Conservation (phyloP, 1,284 basidiomycete species). For the Volvariella volvacea region DNA sequence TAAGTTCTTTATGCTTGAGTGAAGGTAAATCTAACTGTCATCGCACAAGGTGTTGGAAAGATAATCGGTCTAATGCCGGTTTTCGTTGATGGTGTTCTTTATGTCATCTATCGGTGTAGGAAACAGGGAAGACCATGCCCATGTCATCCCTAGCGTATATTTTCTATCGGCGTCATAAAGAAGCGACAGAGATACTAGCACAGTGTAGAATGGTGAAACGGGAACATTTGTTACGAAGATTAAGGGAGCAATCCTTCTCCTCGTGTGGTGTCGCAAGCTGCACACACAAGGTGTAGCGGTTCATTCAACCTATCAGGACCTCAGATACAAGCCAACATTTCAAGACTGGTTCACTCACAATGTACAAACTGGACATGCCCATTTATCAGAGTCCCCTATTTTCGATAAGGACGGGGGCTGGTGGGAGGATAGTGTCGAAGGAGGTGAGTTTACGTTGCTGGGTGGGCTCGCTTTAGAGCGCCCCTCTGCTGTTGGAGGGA, state of each 20-base stretch:
- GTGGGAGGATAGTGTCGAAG: not conserved
- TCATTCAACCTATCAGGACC: constrained; percentile 40
- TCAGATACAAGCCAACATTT: constrained; percentile 3
- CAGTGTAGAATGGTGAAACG: too few relatives aligned
- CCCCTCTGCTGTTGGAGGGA: not conserved
- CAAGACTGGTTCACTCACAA: constrained; percentile 30
- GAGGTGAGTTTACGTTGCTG: constrained; percentile 1
- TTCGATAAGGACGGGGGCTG: constrained; percentile 1
- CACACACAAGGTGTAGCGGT: constrained; percentile 41
- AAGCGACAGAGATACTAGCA: too few relatives aligned
- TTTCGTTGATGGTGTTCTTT: too few relatives aligned
- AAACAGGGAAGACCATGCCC: too few relatives aligned
- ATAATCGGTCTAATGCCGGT: too few relatives aligned
- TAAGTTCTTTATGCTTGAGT: not conserved
- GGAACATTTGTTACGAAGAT: too few relatives aligned
- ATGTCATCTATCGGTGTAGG: too few relatives aligned
- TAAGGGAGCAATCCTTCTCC: constrained; percentile 17
- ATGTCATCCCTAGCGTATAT: too few relatives aligned
- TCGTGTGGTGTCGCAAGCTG: constrained; percentile 36
- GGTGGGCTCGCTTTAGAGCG: not conserved
- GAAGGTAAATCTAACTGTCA: not conserved
- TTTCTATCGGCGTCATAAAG: too few relatives aligned
- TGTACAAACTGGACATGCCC: constrained; percentile 50
- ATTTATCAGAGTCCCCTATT: constrained; percentile 13
- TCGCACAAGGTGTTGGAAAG: too few relatives aligned